A percentile compares a stretch with the other conserved stretches of the same genome.
Evolutionary conservation across 768 basidiomycete species (phyloP).

Genomic region (Boletus reticulatus): DNA sequence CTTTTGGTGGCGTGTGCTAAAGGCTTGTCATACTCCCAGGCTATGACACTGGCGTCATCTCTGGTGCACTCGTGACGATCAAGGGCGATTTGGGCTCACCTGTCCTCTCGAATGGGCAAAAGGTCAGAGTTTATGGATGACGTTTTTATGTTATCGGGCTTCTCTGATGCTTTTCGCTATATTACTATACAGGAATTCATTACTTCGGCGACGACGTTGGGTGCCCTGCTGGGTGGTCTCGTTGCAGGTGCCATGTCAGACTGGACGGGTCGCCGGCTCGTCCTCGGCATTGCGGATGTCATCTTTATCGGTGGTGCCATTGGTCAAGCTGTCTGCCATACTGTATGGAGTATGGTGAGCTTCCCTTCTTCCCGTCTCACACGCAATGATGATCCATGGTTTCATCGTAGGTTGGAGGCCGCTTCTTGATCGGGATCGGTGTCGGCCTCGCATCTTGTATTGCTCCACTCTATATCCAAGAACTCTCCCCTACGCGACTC

Average conservation of each 20-base stretch:
- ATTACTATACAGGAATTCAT: slow-evolving; percentile 62
- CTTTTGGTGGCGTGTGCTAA: slow-evolving; percentile 3
- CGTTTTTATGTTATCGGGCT: not conserved
- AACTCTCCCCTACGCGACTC: slow-evolving; percentile 71
- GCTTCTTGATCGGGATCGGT: slow-evolving; percentile 72
- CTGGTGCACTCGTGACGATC: slow-evolving; percentile 77
- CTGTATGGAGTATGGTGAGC: slow-evolving; percentile 67
- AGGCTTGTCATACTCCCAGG: slow-evolving; percentile 37
- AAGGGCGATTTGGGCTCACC: slow-evolving; percentile 60
- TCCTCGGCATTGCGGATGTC: slow-evolving; percentile 64
- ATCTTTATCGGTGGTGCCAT: slow-evolving; percentile 77
- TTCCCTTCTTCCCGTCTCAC: not conserved
- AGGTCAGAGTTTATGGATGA: slow-evolving; percentile 36
- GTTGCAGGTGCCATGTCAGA: slow-evolving; percentile 68
- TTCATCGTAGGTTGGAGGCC: slow-evolving; percentile 54
- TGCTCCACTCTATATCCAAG: slow-evolving; percentile 82
- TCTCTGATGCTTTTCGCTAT: not conserved
- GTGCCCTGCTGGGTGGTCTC: slow-evolving; percentile 74
- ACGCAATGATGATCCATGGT: not conserved
- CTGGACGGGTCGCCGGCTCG: slow-evolving; percentile 62
- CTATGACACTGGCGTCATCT: slow-evolving; percentile 80
- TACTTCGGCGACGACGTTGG: slow-evolving; percentile 75
- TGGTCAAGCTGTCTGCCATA: slow-evolving; percentile 65
- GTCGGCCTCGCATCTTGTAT: slow-evolving; percentile 77
- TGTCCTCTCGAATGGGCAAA: slow-evolving; percentile 57